Percentiles rank a stretch among this genome's conserved stretches.
Conservation (phyloP, 768 basidiomycete genomes). For the Tricholoma terreum region DNA sequence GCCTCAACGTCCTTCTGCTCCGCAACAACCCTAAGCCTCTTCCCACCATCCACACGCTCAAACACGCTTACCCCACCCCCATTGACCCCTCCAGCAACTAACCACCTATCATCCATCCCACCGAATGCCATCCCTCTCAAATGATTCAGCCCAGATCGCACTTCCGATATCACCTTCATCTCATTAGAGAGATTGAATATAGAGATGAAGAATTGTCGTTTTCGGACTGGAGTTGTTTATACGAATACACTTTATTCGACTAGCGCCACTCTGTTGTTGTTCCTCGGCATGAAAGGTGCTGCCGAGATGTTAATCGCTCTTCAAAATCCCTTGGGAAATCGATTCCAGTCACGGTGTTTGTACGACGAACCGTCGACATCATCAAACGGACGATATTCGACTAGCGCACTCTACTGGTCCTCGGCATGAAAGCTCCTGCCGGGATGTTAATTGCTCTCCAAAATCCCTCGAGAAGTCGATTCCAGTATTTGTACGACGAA, state of each 20-base stretch:
- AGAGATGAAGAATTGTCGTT: slow-evolving; percentile 82
- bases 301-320: slow-evolving; percentile 87
- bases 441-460: slow-evolving; percentile 86
- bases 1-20: no score
- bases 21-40: no score
- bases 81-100: no score
- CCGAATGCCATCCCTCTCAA: no score
- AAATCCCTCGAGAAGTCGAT: slow-evolving; percentile 70
- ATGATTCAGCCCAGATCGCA: no score
- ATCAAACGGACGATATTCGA: slow-evolving; percentile 75
- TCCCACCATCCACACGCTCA: no score
- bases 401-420: slow-evolving; percentile 69
- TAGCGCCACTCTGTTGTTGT: slow-evolving; percentile 68
- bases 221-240: slow-evolving; percentile 90
- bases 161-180: no score
- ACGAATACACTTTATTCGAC: slow-evolving; percentile 92
- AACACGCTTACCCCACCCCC: no score
- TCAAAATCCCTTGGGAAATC: slow-evolving; percentile 71
- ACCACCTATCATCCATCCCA: no score
- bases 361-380: slow-evolving; percentile 81
- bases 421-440: slow-evolving; percentile 77
- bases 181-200: no score
- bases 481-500: slow-evolving; percentile 81
- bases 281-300: slow-evolving; percentile 73
- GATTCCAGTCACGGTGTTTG: slow-evolving; percentile 75